Percentiles rank a stretch among this genome's conserved stretches.
Conservation (phyloP, 371 early-diverging fungal species). For the Umbelopsis sp. region DNA sequence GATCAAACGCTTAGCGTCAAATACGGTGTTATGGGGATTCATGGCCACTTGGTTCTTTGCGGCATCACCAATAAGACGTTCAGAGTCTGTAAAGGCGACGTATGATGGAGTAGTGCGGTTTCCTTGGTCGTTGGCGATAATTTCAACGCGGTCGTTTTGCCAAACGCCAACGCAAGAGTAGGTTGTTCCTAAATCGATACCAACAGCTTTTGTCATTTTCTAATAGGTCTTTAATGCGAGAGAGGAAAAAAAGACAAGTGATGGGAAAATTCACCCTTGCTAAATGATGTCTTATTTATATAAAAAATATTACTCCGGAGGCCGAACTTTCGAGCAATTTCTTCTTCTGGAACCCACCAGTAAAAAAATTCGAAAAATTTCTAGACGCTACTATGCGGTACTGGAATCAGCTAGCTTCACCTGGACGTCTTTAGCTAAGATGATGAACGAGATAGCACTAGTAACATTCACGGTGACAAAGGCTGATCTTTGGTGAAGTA, state of each 20-base stretch:
- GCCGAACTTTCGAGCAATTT: conserved; percentile 8
- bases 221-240: background rate
- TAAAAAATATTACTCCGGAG: conserved; percentile 9
- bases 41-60: conserved; percentile 90
- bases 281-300: conserved; percentile 10
- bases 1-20: conserved; percentile 92
- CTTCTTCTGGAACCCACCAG: conserved; percentile 17
- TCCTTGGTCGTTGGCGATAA: conserved; percentile 95
- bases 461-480: too few species aligned
- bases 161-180: conserved; percentile 83
- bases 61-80: conserved; percentile 93
- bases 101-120: conserved; percentile 98
- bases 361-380: background rate
- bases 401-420: background rate
- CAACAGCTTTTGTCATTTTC: conserved; percentile 55
- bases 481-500: too few species aligned
- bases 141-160: conserved; percentile 57
- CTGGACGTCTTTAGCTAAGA: background rate
- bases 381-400: conserved; percentile 4
- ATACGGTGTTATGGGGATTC: conserved; percentile 88
- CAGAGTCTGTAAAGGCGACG: conserved; percentile 88
- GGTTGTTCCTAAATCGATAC: conserved; percentile 58
- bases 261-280: conserved; percentile 1
- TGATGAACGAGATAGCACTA: too few species aligned
- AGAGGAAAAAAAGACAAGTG: background rate